Evolutionary conservation across 2,329 filamentous ascomycete species (phyloP).

Genomic region (Dothiorella sarmentorum): DNA sequence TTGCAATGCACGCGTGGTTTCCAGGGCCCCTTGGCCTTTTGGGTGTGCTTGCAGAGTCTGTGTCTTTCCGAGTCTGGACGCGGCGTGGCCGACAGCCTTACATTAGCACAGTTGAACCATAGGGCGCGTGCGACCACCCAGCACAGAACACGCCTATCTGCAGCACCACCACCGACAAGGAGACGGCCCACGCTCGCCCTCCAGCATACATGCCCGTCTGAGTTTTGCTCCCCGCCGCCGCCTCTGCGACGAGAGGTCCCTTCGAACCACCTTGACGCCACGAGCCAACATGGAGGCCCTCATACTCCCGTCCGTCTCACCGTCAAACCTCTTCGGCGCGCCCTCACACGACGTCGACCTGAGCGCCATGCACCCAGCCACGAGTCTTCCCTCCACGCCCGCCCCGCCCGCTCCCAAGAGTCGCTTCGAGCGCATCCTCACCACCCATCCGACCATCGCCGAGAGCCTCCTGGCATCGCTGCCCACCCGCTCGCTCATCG

Average conservation of each 20-base stretch:
- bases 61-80: background rate
- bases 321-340: slow-evolving; percentile 11
- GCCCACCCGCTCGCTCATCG: slow-evolving; percentile 54
- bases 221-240: background rate
- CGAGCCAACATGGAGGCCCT: slow-evolving; percentile 6
- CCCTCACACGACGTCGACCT: background rate
- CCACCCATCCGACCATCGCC: slow-evolving; percentile 55
- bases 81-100: background rate
- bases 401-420: slow-evolving; percentile 20
- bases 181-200: background rate
- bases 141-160: slow-evolving; percentile 7
- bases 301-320: slow-evolving; percentile 1
- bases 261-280: background rate
- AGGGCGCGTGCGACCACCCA: slow-evolving; percentile 13
- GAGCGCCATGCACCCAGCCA: background rate
- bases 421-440: slow-evolving; percentile 54
- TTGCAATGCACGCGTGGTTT: background rate
- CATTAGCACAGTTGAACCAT: background rate
- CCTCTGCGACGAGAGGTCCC: slow-evolving; percentile 4
- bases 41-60: background rate
- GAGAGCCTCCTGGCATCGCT: slow-evolving; percentile 58
- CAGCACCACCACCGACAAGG: slow-evolving; percentile 7
- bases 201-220: slow-evolving; percentile 9
- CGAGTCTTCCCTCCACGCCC: background rate
- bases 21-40: background rate